Evolutionary conservation across 176 grass and related monocot genomes (phyloP).

Genomic region (Juncus inflexus): DNA sequence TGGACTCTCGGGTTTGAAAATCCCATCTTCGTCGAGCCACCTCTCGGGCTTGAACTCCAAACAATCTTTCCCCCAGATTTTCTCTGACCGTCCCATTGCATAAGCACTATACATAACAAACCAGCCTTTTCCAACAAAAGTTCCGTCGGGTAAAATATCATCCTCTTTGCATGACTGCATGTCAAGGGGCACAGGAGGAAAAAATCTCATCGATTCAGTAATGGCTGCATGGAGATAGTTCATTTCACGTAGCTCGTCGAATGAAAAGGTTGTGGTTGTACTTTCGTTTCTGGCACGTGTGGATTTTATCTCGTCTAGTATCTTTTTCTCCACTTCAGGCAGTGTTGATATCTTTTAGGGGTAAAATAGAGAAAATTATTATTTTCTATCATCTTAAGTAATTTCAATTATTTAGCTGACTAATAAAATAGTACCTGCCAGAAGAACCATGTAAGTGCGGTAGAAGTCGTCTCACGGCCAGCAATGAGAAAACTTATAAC

Average conservation of each 20-base stretch:
- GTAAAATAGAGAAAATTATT: neutral
- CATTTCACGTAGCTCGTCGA: slow-evolving; percentile 38
- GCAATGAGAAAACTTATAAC: slow-evolving; percentile 46
- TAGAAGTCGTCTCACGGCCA: slow-evolving; percentile 42
- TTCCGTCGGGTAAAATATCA: no score
- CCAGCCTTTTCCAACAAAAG: no score
- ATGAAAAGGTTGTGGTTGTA: slow-evolving; percentile 3
- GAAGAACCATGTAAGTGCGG: slow-evolving; percentile 52
- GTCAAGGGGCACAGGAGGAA: slow-evolving; percentile 35
- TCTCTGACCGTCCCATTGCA: no score
- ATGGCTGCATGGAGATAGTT: slow-evolving; percentile 38
- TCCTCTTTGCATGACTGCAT: slow-evolving; percentile 41
- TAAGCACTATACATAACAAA: no score
- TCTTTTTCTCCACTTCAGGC: slow-evolving; percentile 23
- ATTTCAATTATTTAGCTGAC: neutral
- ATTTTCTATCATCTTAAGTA: neutral
- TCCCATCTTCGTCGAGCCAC: slow-evolving; percentile 31
- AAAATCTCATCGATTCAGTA: slow-evolving; percentile 40
- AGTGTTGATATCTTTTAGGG: slow-evolving; percentile 9
- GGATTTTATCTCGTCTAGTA: slow-evolving; percentile 22
- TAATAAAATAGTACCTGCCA: slow-evolving; percentile 25
- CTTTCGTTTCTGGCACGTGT: slow-evolving; percentile 1
- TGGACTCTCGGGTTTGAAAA: slow-evolving; percentile 27
- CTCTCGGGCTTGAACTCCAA: slow-evolving; percentile 28
- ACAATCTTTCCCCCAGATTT: no score